A percentile compares a stretch with the other conserved stretches of the same genome.
These are phyloP conservation scores for Amesomyces nigricolor DNA, from an alignment of 2,329 filamentous ascomycete species.

Conservation along the genomic window DNA sequence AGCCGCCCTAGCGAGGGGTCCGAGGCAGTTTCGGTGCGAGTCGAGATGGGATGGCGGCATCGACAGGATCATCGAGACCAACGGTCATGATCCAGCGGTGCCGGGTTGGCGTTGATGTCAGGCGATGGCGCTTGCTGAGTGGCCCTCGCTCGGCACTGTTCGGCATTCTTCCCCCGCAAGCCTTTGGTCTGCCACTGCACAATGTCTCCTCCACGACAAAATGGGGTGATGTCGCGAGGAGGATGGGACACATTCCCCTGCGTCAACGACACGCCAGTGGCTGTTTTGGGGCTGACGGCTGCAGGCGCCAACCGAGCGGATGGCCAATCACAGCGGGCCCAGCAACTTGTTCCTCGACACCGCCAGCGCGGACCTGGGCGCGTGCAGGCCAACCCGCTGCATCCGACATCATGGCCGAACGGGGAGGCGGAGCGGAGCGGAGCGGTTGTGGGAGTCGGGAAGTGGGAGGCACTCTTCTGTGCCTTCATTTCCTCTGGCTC, in stretches of 20 bases:
- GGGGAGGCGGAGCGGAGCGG: no score
- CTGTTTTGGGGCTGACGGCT: neutral
- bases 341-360: neutral
- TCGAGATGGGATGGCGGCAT: neutral
- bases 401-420: neutral
- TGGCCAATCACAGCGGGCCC: constrained; percentile 3
- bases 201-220: neutral
- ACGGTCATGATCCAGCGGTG: neutral
- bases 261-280: neutral
- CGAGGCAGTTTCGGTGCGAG: neutral
- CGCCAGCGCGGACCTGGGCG: neutral
- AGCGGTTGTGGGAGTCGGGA: no score
- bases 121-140: no score
- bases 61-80: neutral
- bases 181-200: neutral
- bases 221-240: neutral
- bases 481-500: no score
- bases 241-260: neutral
- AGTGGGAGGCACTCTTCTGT: no score
- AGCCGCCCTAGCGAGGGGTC: neutral
- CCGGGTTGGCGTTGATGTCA: no score
- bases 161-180: no score
- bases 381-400: neutral
- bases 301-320: constrained; percentile 8
- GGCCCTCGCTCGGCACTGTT: no score